phyloP scores from a whole-genome alignment of 2,329 filamentous ascomycete genomes.

The Aspergillus sp. region DNA sequence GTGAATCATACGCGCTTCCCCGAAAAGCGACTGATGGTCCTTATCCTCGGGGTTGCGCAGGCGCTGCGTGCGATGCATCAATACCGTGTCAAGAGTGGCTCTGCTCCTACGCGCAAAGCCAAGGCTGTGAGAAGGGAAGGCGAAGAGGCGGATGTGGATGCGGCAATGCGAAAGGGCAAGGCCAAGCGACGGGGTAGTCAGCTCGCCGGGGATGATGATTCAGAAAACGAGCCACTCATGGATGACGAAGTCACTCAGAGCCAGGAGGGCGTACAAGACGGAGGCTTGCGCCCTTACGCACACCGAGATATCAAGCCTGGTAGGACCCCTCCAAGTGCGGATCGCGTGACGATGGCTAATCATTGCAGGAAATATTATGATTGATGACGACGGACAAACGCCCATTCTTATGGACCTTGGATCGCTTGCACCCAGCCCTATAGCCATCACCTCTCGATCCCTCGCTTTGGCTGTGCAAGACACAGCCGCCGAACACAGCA shows the following conservation, averaged over 20 bases:
- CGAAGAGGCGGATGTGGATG: conserved; percentile 56
- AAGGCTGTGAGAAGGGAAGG: conserved; percentile 61
- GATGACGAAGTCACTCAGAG: conserved; percentile 72
- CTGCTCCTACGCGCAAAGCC: conserved; percentile 59
- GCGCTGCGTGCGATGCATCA: conserved; percentile 90
- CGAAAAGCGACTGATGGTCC: conserved; percentile 80
- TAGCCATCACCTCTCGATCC: conserved; percentile 85
- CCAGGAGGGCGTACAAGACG: conserved; percentile 70
- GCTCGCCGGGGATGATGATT: conserved; percentile 63
- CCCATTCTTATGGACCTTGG: conserved; percentile 98
- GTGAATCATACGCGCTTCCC: conserved; percentile 93
- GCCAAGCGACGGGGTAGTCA: conserved; percentile 48
- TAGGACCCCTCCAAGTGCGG: conserved; percentile 46
- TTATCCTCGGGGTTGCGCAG: conserved; percentile 90
- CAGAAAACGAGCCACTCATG: conserved; percentile 83
- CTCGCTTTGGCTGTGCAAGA: conserved; percentile 92
- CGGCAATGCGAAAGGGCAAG: conserved; percentile 41
- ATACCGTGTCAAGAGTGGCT: conserved; percentile 69
- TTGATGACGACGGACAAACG: conserved; percentile 82
- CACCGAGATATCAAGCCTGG: conserved; percentile 98
- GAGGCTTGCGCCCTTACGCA: conserved; percentile 78
- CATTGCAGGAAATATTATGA: conserved; percentile 86
- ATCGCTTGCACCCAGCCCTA: conserved; percentile 83
- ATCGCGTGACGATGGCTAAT: not conserved
- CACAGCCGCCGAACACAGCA: conserved; percentile 91